Evolutionary conservation across 495 filamentous ascomycete genomes (phyloP), one percentile per base, ranked within the genome.

Genomic region (Xylaria bambusicola): DNA sequence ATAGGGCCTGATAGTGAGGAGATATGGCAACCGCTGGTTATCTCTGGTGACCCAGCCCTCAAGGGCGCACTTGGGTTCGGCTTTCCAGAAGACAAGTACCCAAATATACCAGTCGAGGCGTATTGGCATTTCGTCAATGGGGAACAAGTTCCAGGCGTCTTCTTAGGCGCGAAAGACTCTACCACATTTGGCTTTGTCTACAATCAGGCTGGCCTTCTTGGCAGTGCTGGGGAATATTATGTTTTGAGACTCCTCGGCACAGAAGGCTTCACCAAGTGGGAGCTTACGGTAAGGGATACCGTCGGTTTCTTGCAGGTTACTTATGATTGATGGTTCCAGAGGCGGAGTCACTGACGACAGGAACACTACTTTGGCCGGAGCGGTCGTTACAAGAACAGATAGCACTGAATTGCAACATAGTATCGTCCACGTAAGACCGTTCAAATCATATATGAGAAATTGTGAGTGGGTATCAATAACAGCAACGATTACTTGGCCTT

Each of bases 381-480:
- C 6, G 6, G 36, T 38, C 15, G 36, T 3, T 13, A 38, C 36
- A 15, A 7, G 6, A 38, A 38, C 10, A 33, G 5, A 10, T 33
- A 33, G 29, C 10, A 10, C 29, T 33, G 5, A 33, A 10, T 33
- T 33, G 29, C 10, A 5, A 10, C 5, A 33, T 33, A 33, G 29
- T 10, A n/a, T n/a, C n/a, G n/a, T n/a, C n/a, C n/a, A n/a, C n/a
- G n/a, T n/a, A n/a, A n/a, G n/a, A n/a, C n/a, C n/a, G n/a, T n/a
- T n/a, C n/a, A n/a, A n/a, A n/a, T n/a, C n/a, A n/a, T n/a, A n/a
- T n/a, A n/a, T n/a, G n/a, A n/a, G n/a, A n/a, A n/a, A n/a, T n/a
- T n/a, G n/a, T n/a, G n/a, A n/a, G 57, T 62, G 62, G 65, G 62
- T 68, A 70, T 68, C 59, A 62, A 70, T 70, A 67, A 54, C 41